Base-by-base conservation (phyloP, 352 stramenopile species). In the Globisporangium irregulare region DNA sequence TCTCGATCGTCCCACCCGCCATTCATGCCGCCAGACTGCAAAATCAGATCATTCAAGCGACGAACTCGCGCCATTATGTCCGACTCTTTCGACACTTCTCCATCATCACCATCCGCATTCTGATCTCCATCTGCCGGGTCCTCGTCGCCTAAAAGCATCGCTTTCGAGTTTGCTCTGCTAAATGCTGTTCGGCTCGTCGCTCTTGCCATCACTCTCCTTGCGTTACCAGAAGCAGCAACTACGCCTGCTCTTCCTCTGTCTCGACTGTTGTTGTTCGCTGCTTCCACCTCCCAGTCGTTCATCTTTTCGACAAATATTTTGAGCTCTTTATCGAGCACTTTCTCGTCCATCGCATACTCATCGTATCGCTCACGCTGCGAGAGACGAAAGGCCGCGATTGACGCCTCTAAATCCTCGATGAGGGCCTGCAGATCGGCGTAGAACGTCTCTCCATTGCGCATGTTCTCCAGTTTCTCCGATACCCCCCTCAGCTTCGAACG, bases 1-100 rank as follows among this genome's bases (percentile, higher is more conserved):
- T 92, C 84, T 6, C 73, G 72, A 27, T 74, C 72, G 48, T 92
- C 84, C 84, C 82, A 92, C 0, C 79, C 82, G 18, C 80, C 81
- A 58, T 80, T 79, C 15, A 81, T 55, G 6, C 84, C 81, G 20
- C 84, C 84, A 24, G 80, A 85, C 15, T 80, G 69, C 34, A 87
- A 41, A 57, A 90, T 89, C 27, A 77, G 57, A 5, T 87, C 71
- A 59, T 92, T 86, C 7, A 92, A 41, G 20, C 64, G 34, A 22
- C 84, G 81, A 20, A 92, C 80, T 15, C 70, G 77, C 59, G 77
- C 66, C 18, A 90, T 69, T 56, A 90, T 68, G 34, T 76, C 75
- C 4, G 73, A 59, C 38, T 79, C 73, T 24, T 56, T 72, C 24
- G 59, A 6, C 34, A 20, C 20, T 34, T 55, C 62, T n/a, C 25